These are phyloP conservation scores for Melastoma malabathricum DNA, from an alignment of 345 rosid species.

Conservation along the genomic window DNA sequence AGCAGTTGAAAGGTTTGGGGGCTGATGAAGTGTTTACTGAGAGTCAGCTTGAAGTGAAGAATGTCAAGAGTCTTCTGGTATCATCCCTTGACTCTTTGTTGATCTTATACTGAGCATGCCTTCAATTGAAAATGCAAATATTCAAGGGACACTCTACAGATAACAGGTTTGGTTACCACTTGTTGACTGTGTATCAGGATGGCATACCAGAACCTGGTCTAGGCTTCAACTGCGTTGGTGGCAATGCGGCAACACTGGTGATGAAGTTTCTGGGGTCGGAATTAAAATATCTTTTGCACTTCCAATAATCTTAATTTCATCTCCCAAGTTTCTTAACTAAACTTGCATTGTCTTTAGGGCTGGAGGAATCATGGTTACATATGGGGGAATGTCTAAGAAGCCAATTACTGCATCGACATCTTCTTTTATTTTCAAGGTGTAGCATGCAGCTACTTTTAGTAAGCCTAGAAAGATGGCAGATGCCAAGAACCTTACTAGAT, in stretches of 20 bases:
- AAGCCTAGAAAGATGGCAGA: too few relatives aligned
- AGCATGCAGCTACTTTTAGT: neutral
- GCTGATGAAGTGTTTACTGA: constrained; percentile 71
- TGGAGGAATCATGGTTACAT: constrained; percentile 87
- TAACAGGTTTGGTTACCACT: neutral
- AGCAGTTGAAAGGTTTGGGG: constrained; percentile 49
- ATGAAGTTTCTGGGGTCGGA: constrained; percentile 61
- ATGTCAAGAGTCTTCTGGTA: constrained; percentile 77
- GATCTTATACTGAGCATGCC: neutral
- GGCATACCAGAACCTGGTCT: constrained; percentile 55
- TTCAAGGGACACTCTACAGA: neutral
- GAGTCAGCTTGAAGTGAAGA: constrained; percentile 63
- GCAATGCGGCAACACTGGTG: constrained; percentile 67
- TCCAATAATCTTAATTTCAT: neutral
- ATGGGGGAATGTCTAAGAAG: constrained; percentile 90
- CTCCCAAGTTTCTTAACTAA: neutral
- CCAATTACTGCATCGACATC: constrained; percentile 74
- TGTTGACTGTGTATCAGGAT: constrained; percentile 19
- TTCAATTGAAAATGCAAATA: neutral
- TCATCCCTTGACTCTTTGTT: constrained; percentile 2
- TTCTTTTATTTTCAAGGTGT: constrained; percentile 68
- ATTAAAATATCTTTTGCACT: neutral
- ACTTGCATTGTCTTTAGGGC: constrained; percentile 23
- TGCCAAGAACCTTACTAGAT: too few relatives aligned
- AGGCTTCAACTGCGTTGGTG: constrained; percentile 89